Conservation (phyloP, 179 eudicot genomes). For the Nepenthes alata region DNA sequence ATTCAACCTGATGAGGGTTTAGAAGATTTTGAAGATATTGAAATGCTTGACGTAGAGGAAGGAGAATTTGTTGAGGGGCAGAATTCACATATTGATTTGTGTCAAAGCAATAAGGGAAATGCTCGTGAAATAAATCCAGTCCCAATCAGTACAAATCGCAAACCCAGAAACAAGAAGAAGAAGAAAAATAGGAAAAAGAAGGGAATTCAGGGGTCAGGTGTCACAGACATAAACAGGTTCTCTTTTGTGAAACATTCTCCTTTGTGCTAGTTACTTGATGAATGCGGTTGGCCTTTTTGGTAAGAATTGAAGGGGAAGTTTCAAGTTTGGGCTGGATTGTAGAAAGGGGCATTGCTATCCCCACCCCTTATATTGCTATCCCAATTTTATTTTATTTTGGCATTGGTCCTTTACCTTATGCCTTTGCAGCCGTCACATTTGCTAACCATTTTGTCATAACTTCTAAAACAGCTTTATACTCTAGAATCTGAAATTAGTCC, state of each 20-base stretch:
- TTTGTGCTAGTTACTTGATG: neutral
- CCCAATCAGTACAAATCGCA: constrained; percentile 14
- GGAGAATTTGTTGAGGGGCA: constrained; percentile 52
- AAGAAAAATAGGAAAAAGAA: constrained; percentile 23
- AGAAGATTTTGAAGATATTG: constrained; percentile 50
- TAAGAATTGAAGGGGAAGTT: neutral
- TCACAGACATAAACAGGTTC: constrained; percentile 55
- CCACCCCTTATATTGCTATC: no score
- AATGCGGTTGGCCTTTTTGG: neutral
- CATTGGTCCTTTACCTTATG: no score
- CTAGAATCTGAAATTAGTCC: no score
- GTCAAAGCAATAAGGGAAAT: constrained; percentile 15
- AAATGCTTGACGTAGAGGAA: constrained; percentile 82
- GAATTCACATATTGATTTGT: constrained; percentile 13
- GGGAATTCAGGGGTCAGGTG: constrained; percentile 23
- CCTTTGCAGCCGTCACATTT: no score
- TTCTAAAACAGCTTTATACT: no score
- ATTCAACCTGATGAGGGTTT: constrained; percentile 37
- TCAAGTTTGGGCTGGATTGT: neutral
- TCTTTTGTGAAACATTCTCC: neutral
- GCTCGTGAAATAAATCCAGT: constrained; percentile 16
- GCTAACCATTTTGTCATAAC: no score
- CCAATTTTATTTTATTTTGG: no score
- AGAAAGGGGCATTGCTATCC: no score
- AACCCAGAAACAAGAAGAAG: constrained; percentile 26